phyloP scores from a whole-genome alignment of 805 yeast genomes.

The Saccharomycopsis sp. region DNA sequence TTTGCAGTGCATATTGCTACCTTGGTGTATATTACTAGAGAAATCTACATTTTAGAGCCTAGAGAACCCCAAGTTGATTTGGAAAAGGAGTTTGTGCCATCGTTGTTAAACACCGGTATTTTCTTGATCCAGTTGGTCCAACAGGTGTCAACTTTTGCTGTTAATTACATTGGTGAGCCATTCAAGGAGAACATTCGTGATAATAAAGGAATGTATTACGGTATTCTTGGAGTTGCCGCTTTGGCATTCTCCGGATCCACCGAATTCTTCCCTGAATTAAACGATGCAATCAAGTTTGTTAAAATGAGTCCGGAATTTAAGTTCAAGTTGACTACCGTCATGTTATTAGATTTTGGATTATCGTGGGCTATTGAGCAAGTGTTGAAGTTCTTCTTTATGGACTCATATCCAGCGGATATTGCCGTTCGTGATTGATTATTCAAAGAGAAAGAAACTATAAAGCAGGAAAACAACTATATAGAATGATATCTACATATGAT shows the following conservation, averaged over 20 bases:
- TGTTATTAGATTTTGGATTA: conserved; percentile 68
- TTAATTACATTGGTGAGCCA: conserved; percentile 95
- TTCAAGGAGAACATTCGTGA: conserved; percentile 86
- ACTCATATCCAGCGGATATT: conserved; percentile 87
- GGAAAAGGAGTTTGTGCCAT: conserved; percentile 83
- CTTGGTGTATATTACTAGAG: conserved; percentile 73
- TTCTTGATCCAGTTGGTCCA: conserved; percentile 91
- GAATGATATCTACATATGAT: too few relatives aligned
- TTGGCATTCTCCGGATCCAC: conserved; percentile 89
- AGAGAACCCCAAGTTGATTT: conserved; percentile 85
- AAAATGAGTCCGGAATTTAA: conserved; percentile 75
- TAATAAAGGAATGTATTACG: conserved; percentile 96
- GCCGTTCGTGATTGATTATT: conserved; percentile 37
- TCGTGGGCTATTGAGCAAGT: conserved; percentile 72
- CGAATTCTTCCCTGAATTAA: conserved; percentile 89
- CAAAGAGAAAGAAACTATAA: too few relatives aligned
- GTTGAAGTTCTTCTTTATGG: conserved; percentile 84
- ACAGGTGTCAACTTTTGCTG: conserved; percentile 96
- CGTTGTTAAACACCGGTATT: conserved; percentile 92
- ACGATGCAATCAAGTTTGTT: conserved; percentile 87
- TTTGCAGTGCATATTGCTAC: conserved; percentile 87
- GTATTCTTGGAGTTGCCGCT: conserved; percentile 83
- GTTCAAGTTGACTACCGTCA: conserved; percentile 62
- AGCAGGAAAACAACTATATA: too few relatives aligned
- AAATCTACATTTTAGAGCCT: conserved; percentile 85